These are phyloP conservation scores for Pichia deserticola DNA, from an alignment of 805 yeast species.

Conservation along the genomic window DNA sequence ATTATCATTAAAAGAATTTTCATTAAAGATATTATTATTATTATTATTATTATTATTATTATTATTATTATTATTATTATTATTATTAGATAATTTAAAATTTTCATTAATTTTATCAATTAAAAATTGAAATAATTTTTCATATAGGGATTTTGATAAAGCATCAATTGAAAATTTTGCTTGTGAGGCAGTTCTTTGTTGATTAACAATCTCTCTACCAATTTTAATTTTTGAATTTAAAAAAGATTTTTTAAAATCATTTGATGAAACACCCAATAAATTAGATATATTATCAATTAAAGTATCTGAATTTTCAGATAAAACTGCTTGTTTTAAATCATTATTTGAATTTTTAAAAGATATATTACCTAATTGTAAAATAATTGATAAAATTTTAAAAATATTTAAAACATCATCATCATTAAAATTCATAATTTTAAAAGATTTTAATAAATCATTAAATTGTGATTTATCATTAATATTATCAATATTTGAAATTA, in stretches of 20 bases:
- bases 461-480: constrained; percentile 74
- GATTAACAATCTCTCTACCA: constrained; percentile 79
- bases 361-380: constrained; percentile 81
- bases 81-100: constrained; percentile 25
- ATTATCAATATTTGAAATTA: constrained; percentile 54
- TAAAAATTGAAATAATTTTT: constrained; percentile 68
- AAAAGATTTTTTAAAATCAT: constrained; percentile 48
- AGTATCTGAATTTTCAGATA: constrained; percentile 40
- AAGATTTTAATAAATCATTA: constrained; percentile 52
- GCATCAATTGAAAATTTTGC: constrained; percentile 81
- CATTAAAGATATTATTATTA: neutral
- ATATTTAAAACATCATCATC: constrained; percentile 48
- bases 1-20: constrained; percentile 22
- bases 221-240: constrained; percentile 82
- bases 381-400: constrained; percentile 61
- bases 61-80: neutral
- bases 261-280: constrained; percentile 53
- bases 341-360: constrained; percentile 53
- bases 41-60: neutral
- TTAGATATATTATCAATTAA: constrained; percentile 46
- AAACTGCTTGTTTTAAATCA: constrained; percentile 65
- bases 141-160: constrained; percentile 79
- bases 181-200: constrained; percentile 70
- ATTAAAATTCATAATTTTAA: constrained; percentile 65
- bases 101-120: constrained; percentile 70